phyloP scores from a whole-genome alignment of 2,329 filamentous ascomycete species.

The Ascochyta clinopodiicola region DNA sequence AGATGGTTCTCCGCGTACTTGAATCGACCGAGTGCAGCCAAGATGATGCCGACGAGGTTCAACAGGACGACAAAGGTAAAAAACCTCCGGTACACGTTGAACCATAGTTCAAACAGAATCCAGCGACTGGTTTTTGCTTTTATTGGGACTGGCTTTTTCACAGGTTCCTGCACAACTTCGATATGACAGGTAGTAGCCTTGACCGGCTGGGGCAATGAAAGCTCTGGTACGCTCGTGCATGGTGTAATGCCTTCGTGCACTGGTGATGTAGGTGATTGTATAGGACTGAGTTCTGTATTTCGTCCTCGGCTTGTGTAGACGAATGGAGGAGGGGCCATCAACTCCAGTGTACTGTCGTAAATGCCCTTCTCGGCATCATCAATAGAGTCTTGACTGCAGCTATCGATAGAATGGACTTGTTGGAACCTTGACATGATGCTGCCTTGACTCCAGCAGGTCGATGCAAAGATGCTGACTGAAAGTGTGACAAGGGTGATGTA shows the following conservation, averaged over 20 bases:
- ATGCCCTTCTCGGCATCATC: conserved; percentile 46
- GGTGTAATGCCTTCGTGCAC: conserved; percentile 46
- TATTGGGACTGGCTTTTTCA: conserved; percentile 27
- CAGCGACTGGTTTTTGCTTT: conserved; percentile 37
- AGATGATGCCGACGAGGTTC: conserved; percentile 40
- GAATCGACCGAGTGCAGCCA: conserved; percentile 38
- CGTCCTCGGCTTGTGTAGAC: conserved; percentile 33
- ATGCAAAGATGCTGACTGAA: conserved; percentile 28
- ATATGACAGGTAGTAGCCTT: conserved; percentile 26
- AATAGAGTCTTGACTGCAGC: conserved; percentile 32
- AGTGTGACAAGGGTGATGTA: conserved; percentile 29
- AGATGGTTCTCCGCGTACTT: conserved; percentile 42
- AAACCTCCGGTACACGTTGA: conserved; percentile 47
- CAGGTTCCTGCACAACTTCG: conserved; percentile 20
- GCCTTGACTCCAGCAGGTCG: conserved; percentile 14
- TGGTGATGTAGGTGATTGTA: conserved; percentile 32
- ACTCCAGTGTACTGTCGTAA: conserved; percentile 32
- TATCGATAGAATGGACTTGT: conserved; percentile 20
- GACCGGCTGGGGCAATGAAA: conserved; percentile 33
- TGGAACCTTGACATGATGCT: conserved; percentile 33
- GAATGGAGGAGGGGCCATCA: conserved; percentile 34
- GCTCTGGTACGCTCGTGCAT: conserved; percentile 40
- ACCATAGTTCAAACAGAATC: conserved; percentile 43
- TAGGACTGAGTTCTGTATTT: conserved; percentile 14
- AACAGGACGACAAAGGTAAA: conserved; percentile 42